phyloP scores from a whole-genome alignment of 345 rosid species.

The Melastoma malabathricum region DNA sequence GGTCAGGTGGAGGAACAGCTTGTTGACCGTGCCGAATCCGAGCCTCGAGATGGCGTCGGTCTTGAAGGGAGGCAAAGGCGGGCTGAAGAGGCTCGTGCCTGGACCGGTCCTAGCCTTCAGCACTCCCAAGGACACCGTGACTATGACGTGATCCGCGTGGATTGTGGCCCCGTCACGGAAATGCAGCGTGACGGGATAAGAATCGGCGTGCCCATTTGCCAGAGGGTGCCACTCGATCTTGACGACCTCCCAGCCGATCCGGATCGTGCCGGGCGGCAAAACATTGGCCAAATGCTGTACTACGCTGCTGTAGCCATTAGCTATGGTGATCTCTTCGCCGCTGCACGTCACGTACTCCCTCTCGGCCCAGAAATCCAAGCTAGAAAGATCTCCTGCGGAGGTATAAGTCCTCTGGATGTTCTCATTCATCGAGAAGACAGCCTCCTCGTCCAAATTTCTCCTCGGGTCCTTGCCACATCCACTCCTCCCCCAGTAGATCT shows the following conservation, averaged over 20 bases:
- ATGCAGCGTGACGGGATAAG: slow-evolving; percentile 58
- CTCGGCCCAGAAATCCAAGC: too few species aligned
- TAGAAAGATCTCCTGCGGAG: too few species aligned
- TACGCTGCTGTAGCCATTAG: slow-evolving; percentile 68
- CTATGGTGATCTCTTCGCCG: slow-evolving; percentile 93
- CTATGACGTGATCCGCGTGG: slow-evolving; percentile 75
- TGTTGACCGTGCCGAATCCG: slow-evolving; percentile 91
- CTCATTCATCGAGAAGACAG: too few species aligned
- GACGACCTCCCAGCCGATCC: slow-evolving; percentile 45
- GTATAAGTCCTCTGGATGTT: too few species aligned
- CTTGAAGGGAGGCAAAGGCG: slow-evolving; percentile 70
- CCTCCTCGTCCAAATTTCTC: too few species aligned
- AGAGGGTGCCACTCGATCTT: slow-evolving; percentile 60
- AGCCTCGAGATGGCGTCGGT: slow-evolving; percentile 63
- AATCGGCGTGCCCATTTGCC: slow-evolving; percentile 15
- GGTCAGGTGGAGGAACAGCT: slow-evolving; percentile 50
- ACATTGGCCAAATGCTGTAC: slow-evolving; percentile 58
- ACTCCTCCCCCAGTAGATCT: slow-evolving; percentile 37
- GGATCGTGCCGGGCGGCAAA: slow-evolving; percentile 58
- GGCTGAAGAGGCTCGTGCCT: slow-evolving; percentile 52
- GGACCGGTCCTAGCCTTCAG: slow-evolving; percentile 55
- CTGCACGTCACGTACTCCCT: slow-evolving; percentile 82
- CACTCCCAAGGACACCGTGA: slow-evolving; percentile 85
- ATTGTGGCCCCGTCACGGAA: slow-evolving; percentile 68
- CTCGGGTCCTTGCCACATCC: too few species aligned